Evolutionary conservation across 108 stramenopile genomes (phyloP), one percentile per base, ranked within the genome.

Genomic region (Skeletonema potamos): DNA sequence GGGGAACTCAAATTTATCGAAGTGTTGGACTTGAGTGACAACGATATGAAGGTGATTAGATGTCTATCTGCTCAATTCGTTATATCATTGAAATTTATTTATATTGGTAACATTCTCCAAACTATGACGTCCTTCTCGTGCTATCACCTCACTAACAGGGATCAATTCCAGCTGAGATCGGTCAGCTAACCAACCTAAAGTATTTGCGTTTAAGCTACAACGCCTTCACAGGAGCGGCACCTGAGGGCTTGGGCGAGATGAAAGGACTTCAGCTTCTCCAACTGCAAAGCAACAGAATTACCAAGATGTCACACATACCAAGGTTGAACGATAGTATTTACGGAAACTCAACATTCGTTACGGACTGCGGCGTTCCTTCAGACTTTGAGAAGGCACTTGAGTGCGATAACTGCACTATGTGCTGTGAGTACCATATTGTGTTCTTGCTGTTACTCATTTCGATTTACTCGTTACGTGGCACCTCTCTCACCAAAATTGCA

Each of bases 141-240:
- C 6, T 18, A 13, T 26, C 58, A 22, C 30, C 33, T 59, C 7
- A 17, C 39, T 60, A 32, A 63, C 48, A 75, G 66, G 91, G 91
- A 22, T 34, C 82, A 6, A 34, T 93, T 27, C 92, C 92, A 24
- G 8, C 43, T 0, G 69, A 77, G 17, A 81, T 93, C 58, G 85
- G 80, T 2, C 26, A 66, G 1, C 48, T 90, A 9, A 46, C 70
- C 9, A 57, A 75, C 17, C 84, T 92, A 24, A 51, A 70, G 18
- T 65, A 67, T 6, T 44, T 92, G 10, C 58, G 62, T 10, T 56
- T 93, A 6, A 70, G 72, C 44, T 72, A 87, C 43, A 92, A 85
- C 51, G 77, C 68, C 6, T 79, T 91, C 37, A 81, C 58, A 0
- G 79, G 78, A 7, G 11, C 24, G 10, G 59, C 76, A 4, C 82